These are phyloP conservation scores for Syzygium jambos DNA, from an alignment of 345 rosid genomes.

Conservation along the genomic window DNA sequence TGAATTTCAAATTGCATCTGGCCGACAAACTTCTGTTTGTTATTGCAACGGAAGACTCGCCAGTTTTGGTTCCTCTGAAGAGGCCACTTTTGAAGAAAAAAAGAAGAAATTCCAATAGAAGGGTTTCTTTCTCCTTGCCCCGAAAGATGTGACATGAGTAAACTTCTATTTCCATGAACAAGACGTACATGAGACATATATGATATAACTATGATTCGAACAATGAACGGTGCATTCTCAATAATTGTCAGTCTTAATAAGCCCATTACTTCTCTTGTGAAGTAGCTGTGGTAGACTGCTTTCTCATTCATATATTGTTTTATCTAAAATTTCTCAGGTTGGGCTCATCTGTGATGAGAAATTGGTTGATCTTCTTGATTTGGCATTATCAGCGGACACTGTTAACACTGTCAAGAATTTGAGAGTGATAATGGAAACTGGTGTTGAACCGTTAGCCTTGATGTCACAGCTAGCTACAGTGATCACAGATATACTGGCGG, in stretches of 20 bases:
- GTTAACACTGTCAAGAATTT: conserved; percentile 93
- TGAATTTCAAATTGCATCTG: neutral
- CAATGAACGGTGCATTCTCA: too few relatives aligned
- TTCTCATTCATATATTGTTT: neutral
- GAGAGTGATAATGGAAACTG: conserved; percentile 86
- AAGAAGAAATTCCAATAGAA: neutral
- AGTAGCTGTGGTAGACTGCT: neutral
- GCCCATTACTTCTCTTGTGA: neutral
- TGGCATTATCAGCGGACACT: conserved; percentile 97
- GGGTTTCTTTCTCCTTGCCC: neutral
- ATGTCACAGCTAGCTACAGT: conserved; percentile 99
- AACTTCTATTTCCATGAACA: too few relatives aligned
- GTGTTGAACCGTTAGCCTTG: conserved; percentile 88
- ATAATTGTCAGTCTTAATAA: too few relatives aligned
- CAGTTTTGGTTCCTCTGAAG: neutral
- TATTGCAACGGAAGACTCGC: neutral
- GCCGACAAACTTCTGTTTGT: neutral
- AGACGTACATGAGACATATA: neutral
- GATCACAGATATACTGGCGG: conserved; percentile 90
- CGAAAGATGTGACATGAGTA: neutral
- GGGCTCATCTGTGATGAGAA: conserved; percentile 97
- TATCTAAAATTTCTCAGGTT: conserved; percentile 37
- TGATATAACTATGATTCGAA: too few relatives aligned
- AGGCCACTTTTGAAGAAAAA: neutral
- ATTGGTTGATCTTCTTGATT: conserved; percentile 95